These are phyloP conservation scores for Tubosaeta sp. DNA, from an alignment of 768 basidiomycete species.

Conservation along the genomic window DNA sequence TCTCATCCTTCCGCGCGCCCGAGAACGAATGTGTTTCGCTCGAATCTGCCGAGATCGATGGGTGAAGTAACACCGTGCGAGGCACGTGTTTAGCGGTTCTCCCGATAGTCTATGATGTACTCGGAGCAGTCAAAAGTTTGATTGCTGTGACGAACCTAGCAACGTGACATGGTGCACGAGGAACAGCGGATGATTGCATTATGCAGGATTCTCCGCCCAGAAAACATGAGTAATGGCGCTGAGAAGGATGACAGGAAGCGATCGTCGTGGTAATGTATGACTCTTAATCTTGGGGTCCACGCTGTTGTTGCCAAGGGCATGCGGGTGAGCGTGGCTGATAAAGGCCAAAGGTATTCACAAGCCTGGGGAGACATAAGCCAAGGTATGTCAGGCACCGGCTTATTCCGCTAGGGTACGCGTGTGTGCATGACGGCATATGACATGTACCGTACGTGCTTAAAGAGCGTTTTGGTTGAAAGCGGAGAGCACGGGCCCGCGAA, in stretches of 20 bases:
- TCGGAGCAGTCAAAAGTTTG: background rate
- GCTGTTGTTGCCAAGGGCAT: conserved; percentile 1
- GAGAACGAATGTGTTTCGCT: background rate
- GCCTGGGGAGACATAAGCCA: background rate
- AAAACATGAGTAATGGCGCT: background rate
- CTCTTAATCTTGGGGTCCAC: conserved; percentile 2
- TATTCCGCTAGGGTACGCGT: conserved; percentile 9
- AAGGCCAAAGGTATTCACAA: background rate
- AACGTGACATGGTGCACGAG: background rate
- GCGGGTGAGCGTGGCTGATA: background rate
- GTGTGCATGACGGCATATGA: background rate
- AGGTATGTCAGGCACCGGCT: conserved; percentile 9
- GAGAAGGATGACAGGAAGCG: conserved; percentile 1
- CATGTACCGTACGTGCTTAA: background rate
- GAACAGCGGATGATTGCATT: background rate
- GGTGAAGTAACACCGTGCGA: background rate
- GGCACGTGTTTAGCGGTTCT: background rate
- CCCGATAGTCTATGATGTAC: background rate
- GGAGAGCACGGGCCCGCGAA: background rate
- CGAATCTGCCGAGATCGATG: background rate
- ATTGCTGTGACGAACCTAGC: background rate
- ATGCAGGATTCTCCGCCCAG: background rate
- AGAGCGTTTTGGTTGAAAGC: background rate
- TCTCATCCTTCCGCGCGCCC: background rate
- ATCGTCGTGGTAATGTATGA: conserved; percentile 18